Evolutionary conservation across 2,329 filamentous ascomycete genomes (phyloP), one percentile per base, ranked within the genome.

Genomic region (Neurospora sp.): DNA sequence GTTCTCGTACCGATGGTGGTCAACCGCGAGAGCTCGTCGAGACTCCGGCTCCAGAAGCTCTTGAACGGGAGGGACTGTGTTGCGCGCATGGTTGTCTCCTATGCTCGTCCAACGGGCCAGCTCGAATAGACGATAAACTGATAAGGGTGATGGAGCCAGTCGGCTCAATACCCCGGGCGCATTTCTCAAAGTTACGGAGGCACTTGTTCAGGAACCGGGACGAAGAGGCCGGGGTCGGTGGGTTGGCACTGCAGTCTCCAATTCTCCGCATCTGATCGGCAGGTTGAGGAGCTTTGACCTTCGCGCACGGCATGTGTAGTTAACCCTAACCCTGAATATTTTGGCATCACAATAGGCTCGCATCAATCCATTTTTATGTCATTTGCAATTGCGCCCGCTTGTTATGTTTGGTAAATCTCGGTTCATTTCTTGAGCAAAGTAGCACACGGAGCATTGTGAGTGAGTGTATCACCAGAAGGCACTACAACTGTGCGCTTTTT

Each of bases 21-120:
- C 57, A 86, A 81, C 62, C 88, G 82, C 76, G 83, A 85, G 71
- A 90, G 82, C 77, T 89, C 87, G 67, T 89, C 86, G 43, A 88
- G 66, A 74, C 87, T 90, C 57, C 88, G 84, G 70, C 82, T 82
- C 74, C 84, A 80, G 76, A 90, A 87, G 80, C 86, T 83, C 77
- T 83, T 87, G 71, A 80, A 78, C 39, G 86, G 78, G 69, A 76
- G 72, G 36, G 69, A 69, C 57, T 71, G 65, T 70, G 74, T 75
- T 41, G 73, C 70, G 37, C 73, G 72, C 74, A 76, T 76, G 36
- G 40, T 73, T 72, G 23, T 62, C 12, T 62, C 28, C 52, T 62
- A 33, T 36, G 52, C 28, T 62, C 15, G 52, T 62, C 23, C 52
- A 62, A 17, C 52, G 52, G 52, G 28, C 28, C 28, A 15, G 15